Evolutionary conservation across 306 rosid genomes (phyloP), one percentile per base, ranked within the genome.

Genomic region (Prunus padus): DNA sequence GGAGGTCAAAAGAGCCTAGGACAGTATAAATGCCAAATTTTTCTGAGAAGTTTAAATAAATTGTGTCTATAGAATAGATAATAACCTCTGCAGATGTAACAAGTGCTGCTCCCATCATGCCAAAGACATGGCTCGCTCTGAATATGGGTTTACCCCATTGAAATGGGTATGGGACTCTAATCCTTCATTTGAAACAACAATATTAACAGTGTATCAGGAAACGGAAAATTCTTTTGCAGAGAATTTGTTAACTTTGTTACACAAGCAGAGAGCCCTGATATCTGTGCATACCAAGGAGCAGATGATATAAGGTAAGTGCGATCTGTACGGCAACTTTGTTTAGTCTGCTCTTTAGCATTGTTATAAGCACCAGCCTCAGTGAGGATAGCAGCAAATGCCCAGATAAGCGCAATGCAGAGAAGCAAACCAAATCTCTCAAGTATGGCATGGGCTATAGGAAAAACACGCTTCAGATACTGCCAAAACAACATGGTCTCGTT

Each of bases 141-240:
- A 95, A 95, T 82, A 95, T 92, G 2, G 98, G 98, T 60, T 91
- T 86, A 76, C 97, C 98, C 96, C 96, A 95, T 83, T 95, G 97
- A 82, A 95, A 92, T 5, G 98, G 97, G 77, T 92, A 92, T 25
- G 98, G 97, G 78, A 83, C 25, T 78, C 72, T 88, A 78, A 95
- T 79, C 98, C 98, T 95, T 79, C 44, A 88, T 77, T 47, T n/a
- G 40, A 71, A 84, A 55, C 57, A 72, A 10, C 72, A 76, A 44
- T 37, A 37, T 37, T 14, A 44, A 44, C 56, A 72, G 23, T 31
- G 11, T 49, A 67, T 54, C 54, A 71, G 20, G 76, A 71, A 42
- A 76, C 40, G 51, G 47, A 67, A 23, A 45, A 74, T 52, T 74
- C 50, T 51, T 57, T 11, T 49, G 23, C 47, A 78, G 26, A 63